Percentiles rank a stretch among this genome's conserved stretches.
These are phyloP conservation scores for Chlorella sorokiniana DNA, from an alignment of 139 green algal species.

Conservation along the genomic window DNA sequence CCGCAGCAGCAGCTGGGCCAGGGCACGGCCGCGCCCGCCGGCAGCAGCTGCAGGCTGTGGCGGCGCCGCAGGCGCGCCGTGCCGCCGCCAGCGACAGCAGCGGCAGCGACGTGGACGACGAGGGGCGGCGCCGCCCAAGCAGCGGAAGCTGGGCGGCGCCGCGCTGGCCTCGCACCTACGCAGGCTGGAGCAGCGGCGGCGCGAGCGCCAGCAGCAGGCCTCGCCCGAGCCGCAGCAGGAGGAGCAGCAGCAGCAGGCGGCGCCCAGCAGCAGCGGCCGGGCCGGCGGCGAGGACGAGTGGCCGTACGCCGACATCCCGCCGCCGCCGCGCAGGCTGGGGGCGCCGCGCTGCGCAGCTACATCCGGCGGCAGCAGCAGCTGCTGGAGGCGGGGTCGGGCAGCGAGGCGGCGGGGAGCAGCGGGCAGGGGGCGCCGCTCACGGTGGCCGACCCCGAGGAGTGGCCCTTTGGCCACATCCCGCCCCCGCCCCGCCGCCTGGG, in stretches of 20 bases:
- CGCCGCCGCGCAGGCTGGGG: conserved; percentile 4
- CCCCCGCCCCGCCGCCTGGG: conserved; percentile 14
- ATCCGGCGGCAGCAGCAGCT: not conserved
- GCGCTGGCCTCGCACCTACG: conserved; percentile 2
- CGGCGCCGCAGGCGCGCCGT: not conserved
- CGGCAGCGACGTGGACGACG: not conserved
- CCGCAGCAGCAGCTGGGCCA: not conserved
- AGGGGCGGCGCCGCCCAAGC: conserved; percentile 11
- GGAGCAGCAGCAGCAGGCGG: not conserved
- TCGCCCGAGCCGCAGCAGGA: not conserved
- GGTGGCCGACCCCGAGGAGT: not conserved
- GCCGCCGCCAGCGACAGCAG: not conserved
- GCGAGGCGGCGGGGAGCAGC: not conserved
- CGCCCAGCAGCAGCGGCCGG: conserved; percentile 8
- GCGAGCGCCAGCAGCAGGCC: not conserved
- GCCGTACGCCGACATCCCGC: not conserved
- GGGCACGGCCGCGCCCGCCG: not conserved
- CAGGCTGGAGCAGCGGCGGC: not conserved
- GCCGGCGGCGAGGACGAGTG: not conserved
- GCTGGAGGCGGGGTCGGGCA: conserved; percentile 4
- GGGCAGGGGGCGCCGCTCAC: not conserved
- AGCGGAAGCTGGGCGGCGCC: conserved; percentile 19
- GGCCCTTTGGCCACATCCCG: conserved; percentile 12
- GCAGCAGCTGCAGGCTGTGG: not conserved
- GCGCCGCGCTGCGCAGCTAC: not conserved